phyloP scores from a whole-genome alignment of 1,139 yeast genomes.

The Geotrichum klebahnii region DNA sequence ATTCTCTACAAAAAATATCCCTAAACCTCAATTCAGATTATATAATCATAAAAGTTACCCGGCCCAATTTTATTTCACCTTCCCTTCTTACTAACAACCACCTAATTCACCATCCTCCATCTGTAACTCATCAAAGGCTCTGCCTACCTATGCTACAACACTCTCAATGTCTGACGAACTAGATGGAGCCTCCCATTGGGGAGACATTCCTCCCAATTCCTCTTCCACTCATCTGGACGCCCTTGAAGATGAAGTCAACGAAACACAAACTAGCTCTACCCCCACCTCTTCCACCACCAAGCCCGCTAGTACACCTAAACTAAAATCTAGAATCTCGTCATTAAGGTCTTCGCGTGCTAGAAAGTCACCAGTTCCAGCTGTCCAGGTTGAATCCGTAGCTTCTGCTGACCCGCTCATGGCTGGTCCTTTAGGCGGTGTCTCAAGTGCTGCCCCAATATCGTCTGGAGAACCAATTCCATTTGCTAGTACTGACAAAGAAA shows the following conservation, averaged over 20 bases:
- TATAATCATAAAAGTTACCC: too few relatives aligned
- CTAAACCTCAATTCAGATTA: too few relatives aligned
- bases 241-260: not conserved
- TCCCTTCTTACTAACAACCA: too few relatives aligned
- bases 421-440: not conserved
- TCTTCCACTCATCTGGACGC: not conserved
- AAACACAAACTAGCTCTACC: not conserved
- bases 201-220: conserved; percentile 4
- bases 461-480: not conserved
- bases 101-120: not conserved
- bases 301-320: conserved; percentile 1
- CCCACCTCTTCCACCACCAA: not conserved
- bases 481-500: conserved; percentile 7
- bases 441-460: not conserved
- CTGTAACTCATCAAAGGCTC: too few relatives aligned
- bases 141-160: not conserved
- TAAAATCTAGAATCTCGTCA: conserved; percentile 14
- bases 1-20: too few relatives aligned
- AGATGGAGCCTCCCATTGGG: conserved; percentile 18
- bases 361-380: conserved; percentile 6
- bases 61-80: too few relatives aligned
- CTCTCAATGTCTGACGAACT: conserved; percentile 15
- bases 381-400: conserved; percentile 16
- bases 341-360: conserved; percentile 17
- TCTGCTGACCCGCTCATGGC: conserved; percentile 20